Conservation (phyloP, 345 rosid genomes). For the Psidium guajava region DNA sequence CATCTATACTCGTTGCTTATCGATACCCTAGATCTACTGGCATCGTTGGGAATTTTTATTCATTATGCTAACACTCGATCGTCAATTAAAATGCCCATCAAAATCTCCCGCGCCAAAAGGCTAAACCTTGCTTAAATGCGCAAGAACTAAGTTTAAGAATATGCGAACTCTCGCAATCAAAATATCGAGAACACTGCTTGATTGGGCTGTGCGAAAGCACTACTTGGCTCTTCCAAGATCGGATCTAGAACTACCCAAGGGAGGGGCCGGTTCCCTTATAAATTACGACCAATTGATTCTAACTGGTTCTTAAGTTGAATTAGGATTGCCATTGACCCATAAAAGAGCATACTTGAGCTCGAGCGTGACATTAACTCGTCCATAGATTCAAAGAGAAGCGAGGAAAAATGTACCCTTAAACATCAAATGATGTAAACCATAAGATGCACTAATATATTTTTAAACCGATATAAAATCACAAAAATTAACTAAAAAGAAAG, state of each 20-base stretch:
- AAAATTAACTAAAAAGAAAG: background rate
- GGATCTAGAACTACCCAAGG: background rate
- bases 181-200: background rate
- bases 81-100: background rate
- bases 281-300: background rate
- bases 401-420: background rate
- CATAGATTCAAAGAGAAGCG: background rate
- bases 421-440: background rate
- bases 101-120: background rate
- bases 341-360: background rate
- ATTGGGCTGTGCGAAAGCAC: background rate
- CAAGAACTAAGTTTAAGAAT: background rate
- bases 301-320: background rate
- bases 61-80: background rate
- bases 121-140: background rate
- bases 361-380: background rate
- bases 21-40: background rate
- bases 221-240: background rate
- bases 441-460: background rate
- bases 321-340: background rate
- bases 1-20: background rate
- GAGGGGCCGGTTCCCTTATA: background rate
- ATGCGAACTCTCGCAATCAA: background rate
- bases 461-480: background rate
- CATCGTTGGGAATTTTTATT: background rate